Base-by-base conservation (phyloP, 192 early-diverging fungal genomes). In the Dimargaris verticillata region DNA sequence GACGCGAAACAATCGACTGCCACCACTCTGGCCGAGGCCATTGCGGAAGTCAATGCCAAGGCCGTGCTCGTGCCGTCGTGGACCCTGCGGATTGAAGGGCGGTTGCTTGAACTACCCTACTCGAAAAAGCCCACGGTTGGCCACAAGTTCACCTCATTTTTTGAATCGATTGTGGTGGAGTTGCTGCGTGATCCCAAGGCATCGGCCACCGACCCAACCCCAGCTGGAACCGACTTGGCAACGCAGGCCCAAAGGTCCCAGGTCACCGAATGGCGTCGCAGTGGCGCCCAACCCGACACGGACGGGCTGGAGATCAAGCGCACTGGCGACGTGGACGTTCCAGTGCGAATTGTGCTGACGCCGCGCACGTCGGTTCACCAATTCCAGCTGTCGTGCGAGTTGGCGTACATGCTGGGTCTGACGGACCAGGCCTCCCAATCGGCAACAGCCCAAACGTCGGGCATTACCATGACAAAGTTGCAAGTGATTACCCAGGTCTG, bases 281-380 rank as follows among this genome's bases (percentile, higher is more conserved):
- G 13, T 11, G n/a, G 12, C 22, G 44, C 11, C 22, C 44, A 38
- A 22, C 11, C 33, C n/a, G 28, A 28, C 52, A 24, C 33, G 18
- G 74, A 98, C 66, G 93, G 92, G 11, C 86, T 98, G 66, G 93
- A 98, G 67, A 80, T 96, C 42, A 96, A 95, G 62, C 81, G 92
- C 61, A 83, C 80, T 51, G 95, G 93, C 9, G 91, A 95, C 64
- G 72, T 69, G 43, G 86, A 93, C 61, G 86, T 92, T 4, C 58
- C 58, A 18, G 58, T 60, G 17, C 58, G 58, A 18, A 89, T 98
- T 54, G 67, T 88, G 53, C 58, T 98, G 4, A 77, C 87, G 20
- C 71, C 92, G 26, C 91, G 92, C 57, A 76, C 82, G 44, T 79
- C 78, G 13, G 87, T 89, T 0, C 81, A 86, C 63, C 87, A 84